Conservation (phyloP, 2,329 filamentous ascomycete genomes). For the Neocucurbitaria cava region DNA sequence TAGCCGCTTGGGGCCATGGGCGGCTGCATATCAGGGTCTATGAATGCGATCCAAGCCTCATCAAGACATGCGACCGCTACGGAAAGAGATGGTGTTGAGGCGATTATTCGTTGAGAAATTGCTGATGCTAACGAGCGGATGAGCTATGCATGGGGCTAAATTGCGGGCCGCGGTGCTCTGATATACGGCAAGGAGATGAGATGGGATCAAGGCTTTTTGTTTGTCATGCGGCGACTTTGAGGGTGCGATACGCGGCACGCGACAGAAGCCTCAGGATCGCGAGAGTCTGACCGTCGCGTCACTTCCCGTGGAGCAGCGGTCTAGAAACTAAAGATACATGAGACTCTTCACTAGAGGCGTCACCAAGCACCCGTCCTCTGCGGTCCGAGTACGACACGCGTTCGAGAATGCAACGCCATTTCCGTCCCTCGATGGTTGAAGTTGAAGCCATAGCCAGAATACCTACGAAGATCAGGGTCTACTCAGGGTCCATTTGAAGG, state of each 20-base stretch:
- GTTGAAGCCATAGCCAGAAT: neutral
- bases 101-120: conserved; percentile 15
- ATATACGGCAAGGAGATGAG: conserved; percentile 1
- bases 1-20: neutral
- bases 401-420: neutral
- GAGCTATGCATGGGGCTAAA: conserved; percentile 19
- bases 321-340: neutral
- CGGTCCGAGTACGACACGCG: conserved; percentile 4
- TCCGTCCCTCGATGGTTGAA: neutral
- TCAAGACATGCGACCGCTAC: neutral
- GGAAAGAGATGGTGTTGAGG: conserved; percentile 1
- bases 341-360: neutral
- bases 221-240: conserved; percentile 3
- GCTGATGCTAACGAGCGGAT: conserved; percentile 8
- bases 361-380: neutral
- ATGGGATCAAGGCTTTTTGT: conserved; percentile 2
- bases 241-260: neutral
- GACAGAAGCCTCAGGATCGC: neutral
- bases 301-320: neutral
- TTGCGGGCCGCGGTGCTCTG: conserved; percentile 17
- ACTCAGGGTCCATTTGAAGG: neutral
- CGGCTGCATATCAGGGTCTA: conserved; percentile 6
- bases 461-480: conserved; percentile 9
- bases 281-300: neutral
- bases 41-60: neutral